A percentile compares a stretch with the other conserved stretches of the same genome.
Conservation (phyloP, 2,329 filamentous ascomycete species). For the Cladophialophora yegresii region DNA sequence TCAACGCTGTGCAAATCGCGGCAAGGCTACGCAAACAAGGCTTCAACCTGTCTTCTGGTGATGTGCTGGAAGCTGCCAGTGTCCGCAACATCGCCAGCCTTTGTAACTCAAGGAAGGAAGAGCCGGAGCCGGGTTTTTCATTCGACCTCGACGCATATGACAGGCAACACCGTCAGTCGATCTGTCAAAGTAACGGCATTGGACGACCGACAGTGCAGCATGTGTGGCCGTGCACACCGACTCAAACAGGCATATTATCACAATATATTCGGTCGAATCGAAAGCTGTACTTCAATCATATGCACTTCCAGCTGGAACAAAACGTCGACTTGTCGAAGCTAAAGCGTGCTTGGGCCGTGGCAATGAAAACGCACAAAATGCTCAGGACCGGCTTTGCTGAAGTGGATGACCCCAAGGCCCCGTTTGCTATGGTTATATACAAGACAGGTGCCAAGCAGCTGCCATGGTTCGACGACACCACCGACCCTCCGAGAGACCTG, state of each 20-base stretch:
- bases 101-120: slow-evolving; percentile 14
- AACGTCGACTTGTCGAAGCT: slow-evolving; percentile 49
- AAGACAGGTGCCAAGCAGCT: slow-evolving; percentile 39
- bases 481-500: neutral
- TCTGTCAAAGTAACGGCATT: slow-evolving; percentile 21
- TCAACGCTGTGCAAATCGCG: slow-evolving; percentile 79
- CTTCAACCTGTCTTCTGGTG: slow-evolving; percentile 63
- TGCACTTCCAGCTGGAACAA: slow-evolving; percentile 56
- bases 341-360: slow-evolving; percentile 60
- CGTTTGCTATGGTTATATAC: slow-evolving; percentile 77
- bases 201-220: slow-evolving; percentile 51
- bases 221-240: slow-evolving; percentile 73
- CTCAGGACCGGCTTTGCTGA: slow-evolving; percentile 73
- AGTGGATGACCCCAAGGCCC: slow-evolving; percentile 59
- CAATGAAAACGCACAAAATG: slow-evolving; percentile 64
- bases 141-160: slow-evolving; percentile 59
- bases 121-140: slow-evolving; percentile 1
- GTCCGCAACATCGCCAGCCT: slow-evolving; percentile 32
- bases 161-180: slow-evolving; percentile 40
- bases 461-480: slow-evolving; percentile 44
- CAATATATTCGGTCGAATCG: slow-evolving; percentile 70
- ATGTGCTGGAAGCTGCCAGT: slow-evolving; percentile 66
- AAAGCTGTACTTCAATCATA: slow-evolving; percentile 72
- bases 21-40: slow-evolving; percentile 63
- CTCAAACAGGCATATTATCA: slow-evolving; percentile 78